These are phyloP conservation scores for Collybia sordida DNA, from an alignment of 768 basidiomycete genomes.

Conservation along the genomic window DNA sequence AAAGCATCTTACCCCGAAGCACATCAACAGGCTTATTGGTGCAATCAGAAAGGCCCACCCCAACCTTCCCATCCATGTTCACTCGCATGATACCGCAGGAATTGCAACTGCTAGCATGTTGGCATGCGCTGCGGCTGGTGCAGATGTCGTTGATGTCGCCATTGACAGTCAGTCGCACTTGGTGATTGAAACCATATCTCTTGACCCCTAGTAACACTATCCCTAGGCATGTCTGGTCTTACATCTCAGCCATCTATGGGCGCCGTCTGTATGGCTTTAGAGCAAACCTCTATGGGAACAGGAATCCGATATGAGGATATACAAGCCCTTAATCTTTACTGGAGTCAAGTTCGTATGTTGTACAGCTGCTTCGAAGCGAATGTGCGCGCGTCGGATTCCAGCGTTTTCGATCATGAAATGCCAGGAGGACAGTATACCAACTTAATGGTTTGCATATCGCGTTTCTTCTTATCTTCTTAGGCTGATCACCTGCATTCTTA, in stretches of 20 bases:
- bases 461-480: constrained; percentile 12
- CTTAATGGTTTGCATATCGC: constrained; percentile 63
- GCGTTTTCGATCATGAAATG: constrained; percentile 99
- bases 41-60: constrained; percentile 96
- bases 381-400: constrained; percentile 94
- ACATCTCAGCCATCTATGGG: constrained; percentile 99
- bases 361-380: constrained; percentile 99
- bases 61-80: constrained; percentile 97
- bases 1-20: constrained; percentile 1
- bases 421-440: constrained; percentile 97
- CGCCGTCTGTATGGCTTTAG: constrained; percentile 90
- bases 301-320: constrained; percentile 97
- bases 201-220: constrained; percentile 11
- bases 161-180: constrained; percentile 81
- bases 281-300: constrained; percentile 91
- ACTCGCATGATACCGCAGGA: constrained; percentile 99
- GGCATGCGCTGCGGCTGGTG: constrained; percentile 93
- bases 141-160: constrained; percentile 96
- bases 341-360: constrained; percentile 94
- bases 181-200: neutral
- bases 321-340: constrained; percentile 95
- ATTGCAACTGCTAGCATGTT: constrained; percentile 98
- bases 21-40: constrained; percentile 70
- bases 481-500: constrained; percentile 15
- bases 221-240: constrained; percentile 91